Evolutionary conservation across 257 asterid species (phyloP), one percentile per base, ranked within the genome.

Genomic region (Scutellaria minor): DNA sequence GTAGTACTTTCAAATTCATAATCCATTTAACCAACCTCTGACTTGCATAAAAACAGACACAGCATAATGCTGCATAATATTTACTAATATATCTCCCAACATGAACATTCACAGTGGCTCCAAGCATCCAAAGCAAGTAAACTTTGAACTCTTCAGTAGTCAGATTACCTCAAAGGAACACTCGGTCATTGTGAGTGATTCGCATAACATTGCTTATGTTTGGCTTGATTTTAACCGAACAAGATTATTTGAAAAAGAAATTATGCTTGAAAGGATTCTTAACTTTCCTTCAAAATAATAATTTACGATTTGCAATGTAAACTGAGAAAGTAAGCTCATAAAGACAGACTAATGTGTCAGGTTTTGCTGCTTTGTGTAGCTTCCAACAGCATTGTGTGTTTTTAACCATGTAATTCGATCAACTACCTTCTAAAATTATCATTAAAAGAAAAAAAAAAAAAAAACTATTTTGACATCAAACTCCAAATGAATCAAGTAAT

Each of bases 251-350:
- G 11, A 46, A 13, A 71, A 13, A 7, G 54, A 37, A 35, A n/a
- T n/a, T 45, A 18, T 35, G 65, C 53, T 54, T 42, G 31, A 45
- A 57, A 58, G 31, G 40, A 13, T 41, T 44, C 63, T 57, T 20
- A 51, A 13, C 56, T 60, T 47, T 15, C 63, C 68, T 18, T 35
- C 53, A 15, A 56, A 66, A 45, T 35, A 15, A 51, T 42, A 9
- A 57, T n/a, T 37, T 31, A 55, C 55, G 27, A 22, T 54, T 51
- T 68, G 75, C 69, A 67, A 59, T 13, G 5, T 39, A 9, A 31
- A 68, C 37, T 41, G 65, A 31, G 55, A 64, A 61, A 35, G 72
- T 52, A 22, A 45, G 54, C 47, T 44, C 55, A 61, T 14, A 55
- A 59, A 48, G 39, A 58, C 52, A 42, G 54, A 14, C 48, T 9